Percentiles rank a stretch among this genome's conserved stretches.
phyloP scores from a whole-genome alignment of 106 monocot species.

The Iris macrosiphon region DNA sequence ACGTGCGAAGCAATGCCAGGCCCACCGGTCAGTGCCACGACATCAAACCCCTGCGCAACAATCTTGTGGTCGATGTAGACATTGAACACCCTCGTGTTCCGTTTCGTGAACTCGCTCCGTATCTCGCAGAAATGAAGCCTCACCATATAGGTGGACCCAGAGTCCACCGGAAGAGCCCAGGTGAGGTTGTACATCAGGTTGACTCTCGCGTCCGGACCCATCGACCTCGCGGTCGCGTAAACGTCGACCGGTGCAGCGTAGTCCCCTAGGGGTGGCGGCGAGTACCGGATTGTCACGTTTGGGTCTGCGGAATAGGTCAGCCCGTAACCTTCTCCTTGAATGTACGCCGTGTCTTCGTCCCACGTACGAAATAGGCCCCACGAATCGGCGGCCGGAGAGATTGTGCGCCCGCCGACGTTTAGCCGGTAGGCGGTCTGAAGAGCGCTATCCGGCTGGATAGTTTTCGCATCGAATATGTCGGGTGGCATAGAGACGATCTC shows the following conservation, averaged over 20 bases:
- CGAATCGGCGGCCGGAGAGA: conserved; percentile 16
- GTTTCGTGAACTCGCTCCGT: conserved; percentile 25
- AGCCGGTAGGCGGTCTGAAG: conserved; percentile 71
- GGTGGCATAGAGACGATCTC: conserved; percentile 85
- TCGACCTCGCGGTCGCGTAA: conserved; percentile 54
- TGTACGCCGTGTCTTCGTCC: conserved; percentile 18
- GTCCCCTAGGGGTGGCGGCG: conserved; percentile 8
- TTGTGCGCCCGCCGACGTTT: conserved; percentile 39
- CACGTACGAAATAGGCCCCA: conserved; percentile 17
- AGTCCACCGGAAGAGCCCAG: conserved; percentile 72
- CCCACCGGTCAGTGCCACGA: conserved; percentile 44
- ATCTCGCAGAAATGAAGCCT: conserved; percentile 92
- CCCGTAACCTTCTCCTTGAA: conserved; percentile 20
- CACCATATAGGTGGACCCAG: conserved; percentile 78
- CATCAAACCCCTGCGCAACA: conserved; percentile 51
- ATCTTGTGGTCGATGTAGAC: conserved; percentile 79
- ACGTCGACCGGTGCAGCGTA: conserved; percentile 50
- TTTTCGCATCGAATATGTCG: conserved; percentile 30
- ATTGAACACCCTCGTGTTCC: conserved; percentile 75
- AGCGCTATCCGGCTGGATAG: conserved; percentile 30
- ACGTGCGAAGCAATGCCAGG: conserved; percentile 49
- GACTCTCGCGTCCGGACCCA: conserved; percentile 72
- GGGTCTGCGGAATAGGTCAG: not conserved
- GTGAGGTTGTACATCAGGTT: conserved; percentile 78
- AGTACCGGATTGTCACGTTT: conserved; percentile 26